Percentiles rank a stretch among this genome's conserved stretches.
Conservation (phyloP, 306 rosid genomes). For the Corylus americana region DNA sequence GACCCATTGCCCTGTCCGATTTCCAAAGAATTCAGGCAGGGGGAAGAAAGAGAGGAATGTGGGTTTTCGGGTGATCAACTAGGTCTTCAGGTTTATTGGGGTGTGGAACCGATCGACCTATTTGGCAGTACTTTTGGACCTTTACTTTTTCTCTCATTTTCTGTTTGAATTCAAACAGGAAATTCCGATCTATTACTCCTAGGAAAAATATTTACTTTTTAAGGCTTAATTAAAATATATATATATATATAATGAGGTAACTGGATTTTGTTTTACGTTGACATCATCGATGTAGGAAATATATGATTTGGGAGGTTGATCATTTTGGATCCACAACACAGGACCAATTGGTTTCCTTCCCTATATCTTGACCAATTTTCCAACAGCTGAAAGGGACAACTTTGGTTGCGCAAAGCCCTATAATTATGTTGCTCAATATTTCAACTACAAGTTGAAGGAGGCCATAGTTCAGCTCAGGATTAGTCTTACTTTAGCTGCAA, state of each 20-base stretch:
- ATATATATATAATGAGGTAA: neutral
- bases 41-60: too few relatives aligned
- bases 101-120: too few relatives aligned
- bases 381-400: slow-evolving; percentile 22
- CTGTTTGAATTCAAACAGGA: too few relatives aligned
- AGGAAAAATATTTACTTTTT: neutral
- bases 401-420: slow-evolving; percentile 51
- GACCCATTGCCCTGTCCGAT: neutral
- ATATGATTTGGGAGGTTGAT: slow-evolving; percentile 35
- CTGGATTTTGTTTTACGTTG: neutral
- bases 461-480: slow-evolving; percentile 41
- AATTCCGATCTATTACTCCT: neutral
- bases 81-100: too few relatives aligned
- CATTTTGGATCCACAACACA: slow-evolving; percentile 42
- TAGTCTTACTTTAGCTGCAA: slow-evolving; percentile 45
- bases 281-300: slow-evolving; percentile 12
- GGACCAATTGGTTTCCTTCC: slow-evolving; percentile 45
- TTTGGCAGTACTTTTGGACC: too few relatives aligned
- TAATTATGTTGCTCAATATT: slow-evolving; percentile 56
- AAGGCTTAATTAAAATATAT: neutral
- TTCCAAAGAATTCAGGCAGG: too few relatives aligned
- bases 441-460: slow-evolving; percentile 53
- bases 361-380: slow-evolving; percentile 13
- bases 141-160: too few relatives aligned
- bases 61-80: too few relatives aligned